A percentile compares a stretch with the other conserved stretches of the same genome.
These are phyloP conservation scores for Quercus alba DNA, from an alignment of 306 rosid species.

Conservation along the genomic window DNA sequence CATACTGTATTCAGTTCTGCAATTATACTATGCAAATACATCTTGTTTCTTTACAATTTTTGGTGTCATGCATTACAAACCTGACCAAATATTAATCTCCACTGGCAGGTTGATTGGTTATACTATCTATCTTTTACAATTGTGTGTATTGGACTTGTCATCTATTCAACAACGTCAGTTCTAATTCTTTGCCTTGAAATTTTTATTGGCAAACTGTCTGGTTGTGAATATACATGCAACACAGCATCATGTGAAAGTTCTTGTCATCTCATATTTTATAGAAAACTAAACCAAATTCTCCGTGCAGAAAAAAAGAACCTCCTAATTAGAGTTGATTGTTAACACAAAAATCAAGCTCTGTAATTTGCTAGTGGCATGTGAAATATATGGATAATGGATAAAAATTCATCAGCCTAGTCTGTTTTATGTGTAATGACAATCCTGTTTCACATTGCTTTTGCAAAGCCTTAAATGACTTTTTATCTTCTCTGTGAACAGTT, in stretches of 20 bases:
- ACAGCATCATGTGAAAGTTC: neutral
- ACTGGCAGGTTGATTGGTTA: constrained; percentile 59
- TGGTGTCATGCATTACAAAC: neutral
- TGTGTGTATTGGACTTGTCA: constrained; percentile 44
- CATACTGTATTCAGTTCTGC: neutral
- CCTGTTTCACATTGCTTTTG: no score
- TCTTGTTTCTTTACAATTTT: neutral
- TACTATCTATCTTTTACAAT: constrained; percentile 47
- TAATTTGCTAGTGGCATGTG: no score
- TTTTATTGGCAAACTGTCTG: neutral
- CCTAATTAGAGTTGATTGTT: no score
- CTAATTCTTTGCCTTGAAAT: neutral
- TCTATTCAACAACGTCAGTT: constrained; percentile 54
- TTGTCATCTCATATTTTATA: neutral
- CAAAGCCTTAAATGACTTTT: no score
- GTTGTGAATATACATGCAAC: neutral
- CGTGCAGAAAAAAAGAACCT: no score
- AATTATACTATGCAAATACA: neutral
- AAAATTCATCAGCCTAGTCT: no score
- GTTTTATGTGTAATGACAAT: no score
- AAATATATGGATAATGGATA: no score
- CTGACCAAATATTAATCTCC: constrained; percentile 9
- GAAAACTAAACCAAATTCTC: neutral
- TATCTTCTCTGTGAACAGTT: no score
- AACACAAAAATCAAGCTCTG: no score